Conservation (phyloP, 2,329 filamentous ascomycete genomes). For the Nannizzia gypsea region DNA sequence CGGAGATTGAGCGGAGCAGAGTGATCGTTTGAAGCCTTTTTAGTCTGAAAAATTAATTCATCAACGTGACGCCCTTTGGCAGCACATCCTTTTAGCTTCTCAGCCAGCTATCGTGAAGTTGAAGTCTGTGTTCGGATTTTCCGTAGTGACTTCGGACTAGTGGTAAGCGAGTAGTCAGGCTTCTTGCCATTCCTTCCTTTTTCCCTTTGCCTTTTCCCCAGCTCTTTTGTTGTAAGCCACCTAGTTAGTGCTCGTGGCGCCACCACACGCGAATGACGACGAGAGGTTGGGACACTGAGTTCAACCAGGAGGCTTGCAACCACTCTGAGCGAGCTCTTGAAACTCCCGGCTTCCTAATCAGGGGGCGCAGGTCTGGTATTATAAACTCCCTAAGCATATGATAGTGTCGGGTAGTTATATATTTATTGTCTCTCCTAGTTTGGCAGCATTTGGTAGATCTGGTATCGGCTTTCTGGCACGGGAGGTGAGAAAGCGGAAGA, state of each 20-base stretch:
- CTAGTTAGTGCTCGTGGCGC: not conserved
- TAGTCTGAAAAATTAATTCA: slow-evolving; percentile 1
- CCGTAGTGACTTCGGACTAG: not conserved
- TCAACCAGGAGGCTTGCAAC: not conserved
- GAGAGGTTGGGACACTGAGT: not conserved
- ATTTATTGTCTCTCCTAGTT: not conserved
- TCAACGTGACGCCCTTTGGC: not conserved
- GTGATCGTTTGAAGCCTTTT: not conserved
- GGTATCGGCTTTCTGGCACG: not conserved
- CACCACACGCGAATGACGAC: not conserved
- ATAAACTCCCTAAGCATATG: not conserved
- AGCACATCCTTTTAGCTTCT: not conserved
- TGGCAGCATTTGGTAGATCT: not conserved
- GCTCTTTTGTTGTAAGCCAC: not conserved
- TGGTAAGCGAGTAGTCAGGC: not conserved
- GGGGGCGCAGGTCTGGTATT: not conserved
- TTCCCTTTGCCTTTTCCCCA: not conserved
- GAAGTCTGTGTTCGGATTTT: not conserved
- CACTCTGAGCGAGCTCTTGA: not conserved
- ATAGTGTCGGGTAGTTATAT: not conserved
- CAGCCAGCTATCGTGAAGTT: no score
- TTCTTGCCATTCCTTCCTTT: not conserved
- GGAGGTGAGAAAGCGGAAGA: not conserved
- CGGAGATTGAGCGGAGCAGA: slow-evolving; percentile 1
- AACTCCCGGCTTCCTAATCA: not conserved